Percentiles rank a stretch among this genome's conserved stretches.
Conservation (phyloP, 2,329 filamentous ascomycete species). For the Neonectria ditissima region DNA sequence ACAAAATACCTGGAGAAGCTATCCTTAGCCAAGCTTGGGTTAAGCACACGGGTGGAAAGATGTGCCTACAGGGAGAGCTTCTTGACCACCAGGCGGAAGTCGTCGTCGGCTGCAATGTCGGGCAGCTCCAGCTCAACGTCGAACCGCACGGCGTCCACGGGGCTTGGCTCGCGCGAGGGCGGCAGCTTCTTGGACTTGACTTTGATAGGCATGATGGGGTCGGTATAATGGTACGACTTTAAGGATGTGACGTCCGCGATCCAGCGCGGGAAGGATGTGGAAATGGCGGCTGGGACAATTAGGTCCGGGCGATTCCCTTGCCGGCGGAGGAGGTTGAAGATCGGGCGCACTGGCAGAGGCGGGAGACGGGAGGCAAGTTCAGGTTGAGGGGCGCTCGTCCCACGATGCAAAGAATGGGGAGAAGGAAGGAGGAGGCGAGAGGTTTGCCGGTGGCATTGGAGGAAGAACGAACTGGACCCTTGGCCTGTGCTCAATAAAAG, state of each 20-base stretch:
- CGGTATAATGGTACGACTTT: no score
- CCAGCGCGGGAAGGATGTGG: slow-evolving; percentile 3
- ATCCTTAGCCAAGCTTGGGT: slow-evolving; percentile 5
- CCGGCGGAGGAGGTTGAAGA: background rate
- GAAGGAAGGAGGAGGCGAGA: background rate
- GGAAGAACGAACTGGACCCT: slow-evolving; percentile 8
- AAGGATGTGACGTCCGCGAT: background rate
- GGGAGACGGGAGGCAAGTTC: background rate
- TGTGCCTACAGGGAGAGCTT: slow-evolving; percentile 71
- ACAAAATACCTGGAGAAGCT: slow-evolving; percentile 66
- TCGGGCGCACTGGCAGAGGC: background rate
- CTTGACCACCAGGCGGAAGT: slow-evolving; percentile 73
- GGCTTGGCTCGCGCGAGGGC: slow-evolving; percentile 51
- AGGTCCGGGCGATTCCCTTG: background rate
- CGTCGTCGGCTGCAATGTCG: slow-evolving; percentile 67
- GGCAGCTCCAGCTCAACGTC: slow-evolving; percentile 60
- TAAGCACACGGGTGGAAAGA: background rate
- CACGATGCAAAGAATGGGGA: slow-evolving; percentile 8
- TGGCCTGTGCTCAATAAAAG: slow-evolving; percentile 16
- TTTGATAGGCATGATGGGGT: slow-evolving; percentile 51
- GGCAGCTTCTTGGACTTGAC: slow-evolving; percentile 51
- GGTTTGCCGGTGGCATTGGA: background rate
- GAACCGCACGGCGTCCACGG: slow-evolving; percentile 47
- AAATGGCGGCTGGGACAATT: slow-evolving; percentile 2
- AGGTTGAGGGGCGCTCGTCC: slow-evolving; percentile 8